These are phyloP conservation scores for Leucoagaricus sp. DNA, from an alignment of 1,284 basidiomycete species.

Conservation along the genomic window DNA sequence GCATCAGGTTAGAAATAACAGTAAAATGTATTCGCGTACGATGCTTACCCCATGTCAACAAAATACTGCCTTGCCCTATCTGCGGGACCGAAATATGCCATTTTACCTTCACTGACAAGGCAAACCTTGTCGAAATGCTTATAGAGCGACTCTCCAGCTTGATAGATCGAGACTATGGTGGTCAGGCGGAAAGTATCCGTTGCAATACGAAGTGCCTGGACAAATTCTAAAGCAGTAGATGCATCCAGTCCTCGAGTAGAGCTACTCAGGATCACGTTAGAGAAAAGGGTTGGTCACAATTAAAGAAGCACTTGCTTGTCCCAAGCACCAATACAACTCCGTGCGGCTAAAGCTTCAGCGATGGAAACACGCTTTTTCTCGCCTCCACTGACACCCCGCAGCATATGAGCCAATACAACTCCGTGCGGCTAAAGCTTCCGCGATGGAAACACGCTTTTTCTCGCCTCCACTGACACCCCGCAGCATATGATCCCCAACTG, in stretches of 20 bases:
- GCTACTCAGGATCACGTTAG: conserved; percentile 24
- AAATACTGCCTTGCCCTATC: conserved; percentile 67
- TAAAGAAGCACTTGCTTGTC: conserved; percentile 56
- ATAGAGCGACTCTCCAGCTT: conserved; percentile 63
- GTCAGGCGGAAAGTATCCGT: conserved; percentile 56
- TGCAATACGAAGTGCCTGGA: conserved; percentile 59
- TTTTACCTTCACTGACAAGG: conserved; percentile 60
- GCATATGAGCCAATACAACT: conserved; percentile 63
- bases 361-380: conserved; percentile 82
- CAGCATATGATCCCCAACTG: conserved; percentile 73
- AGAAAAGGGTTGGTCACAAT: not conserved
- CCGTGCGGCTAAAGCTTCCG: conserved; percentile 65
- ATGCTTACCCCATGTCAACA: conserved; percentile 60
- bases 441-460: conserved; percentile 79
- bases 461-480: conserved; percentile 81
- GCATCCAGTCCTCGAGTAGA: conserved; percentile 68
- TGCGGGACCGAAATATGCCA: conserved; percentile 74
- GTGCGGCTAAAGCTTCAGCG: conserved; percentile 64
- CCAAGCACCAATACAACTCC: conserved; percentile 65
- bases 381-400: conserved; percentile 81
- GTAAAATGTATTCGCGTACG: not conserved
- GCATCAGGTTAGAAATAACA: not conserved
- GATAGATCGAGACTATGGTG: conserved; percentile 72
- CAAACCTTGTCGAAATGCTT: conserved; percentile 71
- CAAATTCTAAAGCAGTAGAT: conserved; percentile 67